Evolutionary conservation across 2,329 filamentous ascomycete species (phyloP), one percentile per base, ranked within the genome.

Genomic region (Parastagonospora avenae): DNA sequence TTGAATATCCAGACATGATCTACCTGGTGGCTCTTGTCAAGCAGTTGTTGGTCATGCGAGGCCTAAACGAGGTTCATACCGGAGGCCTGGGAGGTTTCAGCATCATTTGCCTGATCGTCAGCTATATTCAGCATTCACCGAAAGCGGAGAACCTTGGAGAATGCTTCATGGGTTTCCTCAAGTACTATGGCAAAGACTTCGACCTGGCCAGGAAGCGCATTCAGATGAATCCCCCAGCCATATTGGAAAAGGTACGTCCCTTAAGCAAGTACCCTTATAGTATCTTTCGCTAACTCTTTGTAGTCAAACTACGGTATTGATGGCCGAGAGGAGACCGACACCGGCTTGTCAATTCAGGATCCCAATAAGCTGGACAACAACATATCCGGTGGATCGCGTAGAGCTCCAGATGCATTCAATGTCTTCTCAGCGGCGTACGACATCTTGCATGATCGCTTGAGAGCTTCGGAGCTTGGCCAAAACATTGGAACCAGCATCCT

Each of bases 61-160:
- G 88, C 1, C 79, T 97, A 45, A 97, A 97, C 62, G 94, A 99
- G 73, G 92, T 96, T 4, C 89, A 90, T 35, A 90, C 86, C 54
- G 94, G 94, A 48, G 94, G 94, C 2, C 85, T 99, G 45, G 94
- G 94, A 46, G 94, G 94, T 2, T 97, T 97, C 70, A 91, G 92
- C 1, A 89, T 96, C 57, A 97, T 93, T 48, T 99, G 94, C 77
- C 80, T 99, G 55, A 90, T 97, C 5, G 90, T 94, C 51, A 94
- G 90, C 77, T 86, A 96, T 73, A 80, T 90, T 58, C 85, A 92
- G 79, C 90, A 91, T 8, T 79, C 82, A 1, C 80, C 85, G 9
- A 57, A 62, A 32, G 33, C 56, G 4, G 60, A 62, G 32, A 86
- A 95, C 60, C 82, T 96, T 1, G 92, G 92, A 10, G 84, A 92